Base-by-base conservation (phyloP, 257 asterid genomes). In the Ophiorrhiza pumila region DNA sequence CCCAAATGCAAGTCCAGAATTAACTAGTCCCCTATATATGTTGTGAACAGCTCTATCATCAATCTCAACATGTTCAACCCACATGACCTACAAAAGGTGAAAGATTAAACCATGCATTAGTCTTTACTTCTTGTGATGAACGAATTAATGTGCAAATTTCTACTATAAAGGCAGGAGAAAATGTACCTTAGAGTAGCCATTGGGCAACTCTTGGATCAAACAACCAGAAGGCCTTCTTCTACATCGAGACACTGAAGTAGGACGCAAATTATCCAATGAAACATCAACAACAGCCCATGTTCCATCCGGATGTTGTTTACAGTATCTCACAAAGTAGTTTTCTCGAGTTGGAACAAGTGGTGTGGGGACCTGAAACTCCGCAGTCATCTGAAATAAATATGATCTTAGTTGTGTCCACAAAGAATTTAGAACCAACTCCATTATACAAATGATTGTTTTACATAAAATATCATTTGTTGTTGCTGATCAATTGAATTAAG, bases 171-270 rank as follows among this genome's bases (percentile, higher is more conserved):
- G 3, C 0, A 59, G 0, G 5, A 42, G 20, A 71, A 43, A 3
- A 10, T 35, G 11, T 46, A 71, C 83, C 74, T 79, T 79, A 12
- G 83, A 75, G 72, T 80, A 80, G 37, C 84, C 84, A 77, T 77
- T 80, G 31, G 84, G 81, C 77, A 80, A 50, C 69, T 80, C 84
- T 70, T 80, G 81, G 64, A 80, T 80, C 76, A 80, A 49, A 59
- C 84, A 80, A 69, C 84, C 84, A 39, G 84, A 80, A 39, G 84
- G 84, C 84, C 84, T 77, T 70, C 82, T 80, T 31, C 84, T 66
- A 60, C 79, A 77, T 60, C 81, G 60, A 14, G 84, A 71, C 9
- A 77, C 74, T 1, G 79, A 65, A 63, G 62, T 64, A 1, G 81
- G 77, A 2, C 77, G 82, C 32, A 77, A 62, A 73, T 80, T 80